Conservation (phyloP, 208 protist species). For the Acanthamoeba comandoni region DNA sequence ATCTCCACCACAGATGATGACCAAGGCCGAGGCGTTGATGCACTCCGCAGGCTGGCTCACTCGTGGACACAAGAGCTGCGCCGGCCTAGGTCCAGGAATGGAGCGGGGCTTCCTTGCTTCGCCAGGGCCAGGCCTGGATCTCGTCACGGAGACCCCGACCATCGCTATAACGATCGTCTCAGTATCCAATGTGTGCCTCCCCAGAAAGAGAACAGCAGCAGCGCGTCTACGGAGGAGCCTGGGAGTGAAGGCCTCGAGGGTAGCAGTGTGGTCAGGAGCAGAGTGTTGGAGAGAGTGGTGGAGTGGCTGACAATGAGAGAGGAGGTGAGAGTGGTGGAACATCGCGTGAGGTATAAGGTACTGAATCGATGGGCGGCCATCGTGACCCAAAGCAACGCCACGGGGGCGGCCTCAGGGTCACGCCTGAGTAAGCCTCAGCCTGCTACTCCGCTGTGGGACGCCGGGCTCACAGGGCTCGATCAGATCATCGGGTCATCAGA, state of each 20-base stretch:
- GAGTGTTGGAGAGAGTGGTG: neutral
- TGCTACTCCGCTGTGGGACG: conserved; percentile 25
- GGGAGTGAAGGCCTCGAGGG: neutral
- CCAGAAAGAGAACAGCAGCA: too few relatives aligned
- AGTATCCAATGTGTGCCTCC: too few relatives aligned
- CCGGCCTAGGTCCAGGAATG: too few relatives aligned
- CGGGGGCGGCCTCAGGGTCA: too few relatives aligned
- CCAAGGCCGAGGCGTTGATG: too few relatives aligned
- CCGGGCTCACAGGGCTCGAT: conserved; percentile 21
- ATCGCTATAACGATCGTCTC: too few relatives aligned
- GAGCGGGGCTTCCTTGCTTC: too few relatives aligned
- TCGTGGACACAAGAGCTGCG: too few relatives aligned
- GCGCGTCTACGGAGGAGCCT: too few relatives aligned
- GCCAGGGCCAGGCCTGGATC: too few relatives aligned
- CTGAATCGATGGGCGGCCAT: conserved; percentile 21
- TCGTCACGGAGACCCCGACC: neutral
- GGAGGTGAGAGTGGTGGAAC: conserved; percentile 15
- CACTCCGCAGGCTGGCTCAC: too few relatives aligned
- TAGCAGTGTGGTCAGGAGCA: neutral
- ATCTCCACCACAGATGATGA: too few relatives aligned
- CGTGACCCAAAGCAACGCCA: conserved; percentile 47
- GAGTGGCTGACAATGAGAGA: neutral
- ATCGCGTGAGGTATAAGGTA: neutral
- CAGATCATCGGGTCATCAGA: conserved; percentile 24
- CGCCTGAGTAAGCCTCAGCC: neutral